A percentile compares a stretch with the other conserved stretches of the same genome.
These are phyloP conservation scores for Silene conica DNA, from an alignment of 148 eudicot genomes.

Conservation along the genomic window DNA sequence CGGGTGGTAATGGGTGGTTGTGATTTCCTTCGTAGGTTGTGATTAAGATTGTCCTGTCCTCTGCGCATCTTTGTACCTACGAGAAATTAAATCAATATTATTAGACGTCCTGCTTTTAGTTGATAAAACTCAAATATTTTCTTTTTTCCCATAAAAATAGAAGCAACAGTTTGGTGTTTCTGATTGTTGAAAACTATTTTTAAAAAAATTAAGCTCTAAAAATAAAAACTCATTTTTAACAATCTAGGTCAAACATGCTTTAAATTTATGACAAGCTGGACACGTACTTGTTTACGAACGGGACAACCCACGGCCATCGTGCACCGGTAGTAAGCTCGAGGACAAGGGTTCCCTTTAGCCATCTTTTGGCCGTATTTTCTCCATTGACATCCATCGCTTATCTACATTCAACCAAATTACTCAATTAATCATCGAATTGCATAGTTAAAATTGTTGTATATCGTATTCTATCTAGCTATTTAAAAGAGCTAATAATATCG, in stretches of 20 bases:
- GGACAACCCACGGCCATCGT: slow-evolving; percentile 98
- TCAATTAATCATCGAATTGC: not conserved
- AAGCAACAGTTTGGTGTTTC: too few relatives aligned
- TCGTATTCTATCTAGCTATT: too few relatives aligned
- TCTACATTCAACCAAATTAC: slow-evolving; percentile 17
- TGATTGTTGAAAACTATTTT: too few relatives aligned
- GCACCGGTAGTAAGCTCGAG: slow-evolving; percentile 42
- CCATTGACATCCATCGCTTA: slow-evolving; percentile 35
- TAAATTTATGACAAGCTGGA: too few relatives aligned
- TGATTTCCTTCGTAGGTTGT: slow-evolving; percentile 93
- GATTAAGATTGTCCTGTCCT: slow-evolving; percentile 66
- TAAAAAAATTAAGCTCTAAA: too few relatives aligned
- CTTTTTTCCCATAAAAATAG: too few relatives aligned
- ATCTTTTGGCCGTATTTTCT: slow-evolving; percentile 30
- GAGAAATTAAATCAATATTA: not conserved
- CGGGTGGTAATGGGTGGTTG: slow-evolving; percentile 89
- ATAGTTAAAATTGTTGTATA: not conserved
- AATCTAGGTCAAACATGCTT: too few relatives aligned
- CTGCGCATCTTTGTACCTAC: slow-evolving; percentile 94
- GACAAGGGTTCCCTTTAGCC: slow-evolving; percentile 31
- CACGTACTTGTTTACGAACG: slow-evolving; percentile 84
- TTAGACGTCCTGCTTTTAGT: not conserved
- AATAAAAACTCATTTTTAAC: too few relatives aligned
- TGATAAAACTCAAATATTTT: too few relatives aligned
- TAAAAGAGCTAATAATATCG: not conserved